Evolutionary conservation across 129 eudicot species (phyloP), one percentile per base, ranked within the genome.

Genomic region (Flaveria robusta): DNA sequence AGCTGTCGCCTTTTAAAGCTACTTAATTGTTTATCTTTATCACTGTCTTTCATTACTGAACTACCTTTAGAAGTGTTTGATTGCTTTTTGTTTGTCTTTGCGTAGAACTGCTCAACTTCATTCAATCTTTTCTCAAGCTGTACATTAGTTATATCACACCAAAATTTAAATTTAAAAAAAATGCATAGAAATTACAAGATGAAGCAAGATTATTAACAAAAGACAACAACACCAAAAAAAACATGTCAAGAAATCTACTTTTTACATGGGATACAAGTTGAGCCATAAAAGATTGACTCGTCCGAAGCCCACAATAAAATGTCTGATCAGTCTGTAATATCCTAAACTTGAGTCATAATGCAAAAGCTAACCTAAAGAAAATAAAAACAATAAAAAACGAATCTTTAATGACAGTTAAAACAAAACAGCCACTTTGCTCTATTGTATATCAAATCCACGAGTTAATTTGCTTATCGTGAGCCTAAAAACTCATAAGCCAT

Each of bases 111-210:
- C 47, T 92, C 94, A 27, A 92, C 86, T 63, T 90, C 90, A 13
- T 86, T 82, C 64, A 92, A 74, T 70, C 72, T 83, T 72, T 90
- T 83, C 87, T 90, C 98, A 27, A 92, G 89, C 98, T 90, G 92
- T 29, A 66, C 66, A 74, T 64, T 7, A 65, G 55, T 68, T 72
- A 58, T 46, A 70, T 78, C 49, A 71, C 66, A 74, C 83, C 45
- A 34, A 64, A 11, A 37, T 46, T 23, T 42, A 27, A 76, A 47
- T n/a, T 24, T 41, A 11, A 74, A 54, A 26, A 34, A 22, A 22
- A 51, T 20, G 62, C 54, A 75, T 68, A 37, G 14, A 12, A 55
- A 9, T 24, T 43, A 41, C 39, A 11, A 15, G 10, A 31, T 14
- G 64, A 68, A 3, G 64, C 55, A 43, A 46, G 70, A 29, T 46